These are phyloP conservation scores for Nakazawaea wickerhamii DNA, from an alignment of 805 yeast genomes.

Conservation along the genomic window DNA sequence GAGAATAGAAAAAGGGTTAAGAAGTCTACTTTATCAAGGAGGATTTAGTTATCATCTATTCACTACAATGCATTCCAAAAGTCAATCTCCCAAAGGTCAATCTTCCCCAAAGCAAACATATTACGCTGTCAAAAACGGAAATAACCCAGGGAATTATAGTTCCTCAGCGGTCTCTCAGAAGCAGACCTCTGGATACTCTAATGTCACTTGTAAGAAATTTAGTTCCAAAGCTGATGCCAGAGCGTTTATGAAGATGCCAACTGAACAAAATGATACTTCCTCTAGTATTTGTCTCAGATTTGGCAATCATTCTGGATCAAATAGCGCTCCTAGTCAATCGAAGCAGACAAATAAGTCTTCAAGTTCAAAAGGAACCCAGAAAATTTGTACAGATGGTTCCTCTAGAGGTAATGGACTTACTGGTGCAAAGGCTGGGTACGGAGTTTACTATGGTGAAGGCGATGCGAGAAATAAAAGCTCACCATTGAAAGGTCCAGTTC, in stretches of 20 bases:
- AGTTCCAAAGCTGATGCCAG: slow-evolving; percentile 41
- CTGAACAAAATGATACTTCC: neutral
- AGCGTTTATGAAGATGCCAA: slow-evolving; percentile 26
- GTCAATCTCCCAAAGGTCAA: too few species aligned
- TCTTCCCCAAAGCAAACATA: too few species aligned
- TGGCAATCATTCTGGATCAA: neutral
- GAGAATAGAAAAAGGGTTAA: too few species aligned
- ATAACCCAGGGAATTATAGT: slow-evolving; percentile 48
- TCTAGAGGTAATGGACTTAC: slow-evolving; percentile 51
- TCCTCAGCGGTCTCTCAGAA: slow-evolving; percentile 54
- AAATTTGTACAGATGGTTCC: slow-evolving; percentile 83
- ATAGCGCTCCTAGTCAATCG: too few species aligned
- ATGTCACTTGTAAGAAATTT: slow-evolving; percentile 57
- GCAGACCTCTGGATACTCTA: slow-evolving; percentile 50
- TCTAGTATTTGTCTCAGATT: neutral
- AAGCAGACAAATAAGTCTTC: too few species aligned
- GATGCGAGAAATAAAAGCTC: slow-evolving; percentile 52
- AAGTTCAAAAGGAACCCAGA: too few species aligned
- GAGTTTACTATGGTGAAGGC: slow-evolving; percentile 59
- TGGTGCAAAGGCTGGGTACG: slow-evolving; percentile 56
- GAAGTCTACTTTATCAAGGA: too few species aligned
- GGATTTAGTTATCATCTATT: neutral
- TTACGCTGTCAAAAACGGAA: slow-evolving; percentile 55
- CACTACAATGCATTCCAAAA: slow-evolving; percentile 9
- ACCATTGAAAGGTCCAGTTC: slow-evolving; percentile 41